Percentiles rank a stretch among this genome's conserved stretches.
These are phyloP conservation scores for Fusarium sp. DNA, from an alignment of 2,329 filamentous ascomycete species.

Conservation along the genomic window DNA sequence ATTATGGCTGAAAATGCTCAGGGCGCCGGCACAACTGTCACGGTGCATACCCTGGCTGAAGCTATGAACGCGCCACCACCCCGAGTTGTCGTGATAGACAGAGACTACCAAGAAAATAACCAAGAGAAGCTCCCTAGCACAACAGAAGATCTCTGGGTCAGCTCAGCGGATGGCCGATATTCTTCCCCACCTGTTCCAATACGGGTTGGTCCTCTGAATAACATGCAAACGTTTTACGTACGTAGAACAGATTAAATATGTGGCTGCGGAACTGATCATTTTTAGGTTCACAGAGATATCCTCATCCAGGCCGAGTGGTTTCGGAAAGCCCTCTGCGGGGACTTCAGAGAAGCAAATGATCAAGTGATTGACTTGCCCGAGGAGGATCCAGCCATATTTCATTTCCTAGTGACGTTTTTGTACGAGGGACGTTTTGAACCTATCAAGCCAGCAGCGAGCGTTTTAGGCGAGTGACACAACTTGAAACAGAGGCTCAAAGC, in stretches of 20 bases:
- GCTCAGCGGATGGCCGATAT: conserved; percentile 59
- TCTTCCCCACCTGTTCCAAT: conserved; percentile 57
- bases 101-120: conserved; percentile 29
- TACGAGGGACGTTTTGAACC: conserved; percentile 59
- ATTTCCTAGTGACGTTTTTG: conserved; percentile 60
- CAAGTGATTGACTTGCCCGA: conserved; percentile 60
- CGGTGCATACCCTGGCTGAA: conserved; percentile 34
- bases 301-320: conserved; percentile 59
- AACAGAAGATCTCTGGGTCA: conserved; percentile 59
- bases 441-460: conserved; percentile 54
- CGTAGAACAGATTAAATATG: background rate
- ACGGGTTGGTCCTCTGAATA: conserved; percentile 52
- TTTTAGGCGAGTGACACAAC: conserved; percentile 46
- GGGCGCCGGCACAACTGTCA: conserved; percentile 29
- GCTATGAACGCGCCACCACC: conserved; percentile 36
- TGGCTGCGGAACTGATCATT: conserved; percentile 9
- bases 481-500: background rate
- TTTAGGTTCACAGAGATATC: conserved; percentile 57
- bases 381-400: conserved; percentile 61
- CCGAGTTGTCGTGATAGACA: conserved; percentile 39
- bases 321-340: conserved; percentile 57
- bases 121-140: conserved; percentile 39
- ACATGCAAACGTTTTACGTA: conserved; percentile 55
- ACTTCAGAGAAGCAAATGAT: conserved; percentile 56
- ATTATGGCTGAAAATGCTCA: conserved; percentile 35